A percentile compares a stretch with the other conserved stretches of the same genome.
Conservation (phyloP, 257 asterid species). For the Solanum clarkiae region DNA sequence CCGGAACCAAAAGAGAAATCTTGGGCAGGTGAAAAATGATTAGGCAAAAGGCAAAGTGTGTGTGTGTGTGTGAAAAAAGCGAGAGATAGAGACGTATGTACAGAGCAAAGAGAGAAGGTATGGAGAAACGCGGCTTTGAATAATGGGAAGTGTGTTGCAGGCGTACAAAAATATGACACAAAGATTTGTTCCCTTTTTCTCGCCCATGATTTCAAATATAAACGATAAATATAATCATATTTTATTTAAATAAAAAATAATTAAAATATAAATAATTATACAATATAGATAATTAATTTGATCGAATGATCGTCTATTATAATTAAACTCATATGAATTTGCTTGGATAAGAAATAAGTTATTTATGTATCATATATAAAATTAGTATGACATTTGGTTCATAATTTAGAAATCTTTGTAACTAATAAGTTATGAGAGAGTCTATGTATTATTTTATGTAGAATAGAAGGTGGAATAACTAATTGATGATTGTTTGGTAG, state of each 20-base stretch:
- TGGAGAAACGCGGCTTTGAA: background rate
- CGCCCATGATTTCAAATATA: too few species aligned
- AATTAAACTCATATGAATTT: too few species aligned
- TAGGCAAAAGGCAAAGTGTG: background rate
- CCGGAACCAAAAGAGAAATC: background rate
- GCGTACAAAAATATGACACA: background rate
- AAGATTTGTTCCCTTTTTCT: background rate
- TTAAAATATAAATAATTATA: too few species aligned
- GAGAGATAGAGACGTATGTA: background rate
- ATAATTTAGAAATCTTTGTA: too few species aligned
- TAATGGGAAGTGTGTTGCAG: constrained; percentile 1
- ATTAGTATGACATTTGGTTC: background rate
- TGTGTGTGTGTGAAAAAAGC: background rate
- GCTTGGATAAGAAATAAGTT: background rate
- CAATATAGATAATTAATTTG: too few species aligned
- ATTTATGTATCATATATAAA: background rate
- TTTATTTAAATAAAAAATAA: too few species aligned
- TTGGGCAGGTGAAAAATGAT: background rate
- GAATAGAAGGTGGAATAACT: background rate
- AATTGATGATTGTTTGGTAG: background rate
- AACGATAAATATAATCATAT: too few species aligned
- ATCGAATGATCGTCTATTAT: too few species aligned
- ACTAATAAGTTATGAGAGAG: too few species aligned
- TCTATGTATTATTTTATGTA: too few species aligned
- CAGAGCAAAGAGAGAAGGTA: background rate